These are phyloP conservation scores for Talaromyces pinophilus DNA, from an alignment of 2,329 filamentous ascomycete species.

Conservation along the genomic window DNA sequence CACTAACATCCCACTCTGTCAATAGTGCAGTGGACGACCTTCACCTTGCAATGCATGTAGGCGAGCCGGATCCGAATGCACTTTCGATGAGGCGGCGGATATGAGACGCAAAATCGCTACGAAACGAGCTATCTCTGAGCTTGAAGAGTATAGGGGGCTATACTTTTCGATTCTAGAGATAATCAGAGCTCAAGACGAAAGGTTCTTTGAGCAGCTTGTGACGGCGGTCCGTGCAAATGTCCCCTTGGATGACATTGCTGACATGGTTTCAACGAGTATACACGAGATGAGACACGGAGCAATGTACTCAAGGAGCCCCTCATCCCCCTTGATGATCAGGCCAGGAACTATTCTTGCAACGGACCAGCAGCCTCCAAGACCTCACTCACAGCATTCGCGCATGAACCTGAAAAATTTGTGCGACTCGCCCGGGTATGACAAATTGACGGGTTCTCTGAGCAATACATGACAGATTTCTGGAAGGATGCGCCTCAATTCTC, in stretches of 20 bases:
- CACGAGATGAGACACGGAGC: not conserved
- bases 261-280: not conserved
- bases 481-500: not conserved
- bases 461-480: not conserved
- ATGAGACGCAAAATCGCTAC: constrained; percentile 40
- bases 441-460: not conserved
- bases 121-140: constrained; percentile 39
- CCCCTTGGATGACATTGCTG: constrained; percentile 24
- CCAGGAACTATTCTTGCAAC: not conserved
- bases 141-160: constrained; percentile 37
- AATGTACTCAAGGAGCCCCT: not conserved
- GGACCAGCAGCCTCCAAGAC: not conserved
- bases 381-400: not conserved
- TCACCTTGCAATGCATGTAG: constrained; percentile 41
- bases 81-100: constrained; percentile 41
- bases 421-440: not conserved
- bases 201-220: constrained; percentile 29
- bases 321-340: not conserved
- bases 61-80: constrained; percentile 33
- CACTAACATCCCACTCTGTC: not conserved
- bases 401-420: not conserved
- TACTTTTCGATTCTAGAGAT: constrained; percentile 35
- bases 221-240: constrained; percentile 33
- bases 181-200: constrained; percentile 30
- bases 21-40: constrained; percentile 39